These are phyloP conservation scores for Saxophila tyrrhenica DNA, from an alignment of 495 filamentous ascomycete genomes.

Conservation along the genomic window DNA sequence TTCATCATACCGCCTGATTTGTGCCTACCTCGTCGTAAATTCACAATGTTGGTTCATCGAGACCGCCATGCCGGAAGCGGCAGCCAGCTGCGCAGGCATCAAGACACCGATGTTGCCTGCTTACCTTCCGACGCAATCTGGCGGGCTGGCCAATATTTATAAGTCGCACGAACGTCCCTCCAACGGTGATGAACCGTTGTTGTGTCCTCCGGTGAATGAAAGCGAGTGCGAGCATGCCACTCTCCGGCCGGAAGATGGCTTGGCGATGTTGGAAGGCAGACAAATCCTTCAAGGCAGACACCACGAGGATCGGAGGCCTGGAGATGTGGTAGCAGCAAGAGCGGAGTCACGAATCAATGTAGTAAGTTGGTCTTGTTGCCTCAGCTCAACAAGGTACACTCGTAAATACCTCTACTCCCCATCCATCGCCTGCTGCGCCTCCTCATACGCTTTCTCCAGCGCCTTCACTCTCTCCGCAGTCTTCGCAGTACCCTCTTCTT, in stretches of 20 bases:
- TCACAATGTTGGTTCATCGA: neutral
- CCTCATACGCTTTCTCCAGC: conserved; percentile 23
- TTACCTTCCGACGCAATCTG: no score
- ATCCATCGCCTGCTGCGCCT: conserved; percentile 11
- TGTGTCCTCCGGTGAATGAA: neutral
- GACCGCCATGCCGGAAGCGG: neutral
- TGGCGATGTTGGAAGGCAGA: no score
- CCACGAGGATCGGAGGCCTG: no score
- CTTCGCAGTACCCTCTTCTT: conserved; percentile 25
- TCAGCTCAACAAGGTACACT: no score
- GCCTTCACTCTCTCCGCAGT: conserved; percentile 22
- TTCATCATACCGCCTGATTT: neutral
- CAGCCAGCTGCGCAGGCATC: neutral
- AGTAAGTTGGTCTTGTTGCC: neutral
- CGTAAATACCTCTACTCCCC: neutral
- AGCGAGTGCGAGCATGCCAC: neutral
- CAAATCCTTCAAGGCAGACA: no score
- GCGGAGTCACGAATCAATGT: no score
- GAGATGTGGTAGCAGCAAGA: no score
- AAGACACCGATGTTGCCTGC: neutral
- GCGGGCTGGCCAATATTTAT: no score
- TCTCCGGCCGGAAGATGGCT: no score
- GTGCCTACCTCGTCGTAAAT: neutral
- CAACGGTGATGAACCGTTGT: no score
- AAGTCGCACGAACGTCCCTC: no score